Base-by-base conservation (phyloP, 1,284 basidiomycete species). In the Rhodotorula sp. region DNA sequence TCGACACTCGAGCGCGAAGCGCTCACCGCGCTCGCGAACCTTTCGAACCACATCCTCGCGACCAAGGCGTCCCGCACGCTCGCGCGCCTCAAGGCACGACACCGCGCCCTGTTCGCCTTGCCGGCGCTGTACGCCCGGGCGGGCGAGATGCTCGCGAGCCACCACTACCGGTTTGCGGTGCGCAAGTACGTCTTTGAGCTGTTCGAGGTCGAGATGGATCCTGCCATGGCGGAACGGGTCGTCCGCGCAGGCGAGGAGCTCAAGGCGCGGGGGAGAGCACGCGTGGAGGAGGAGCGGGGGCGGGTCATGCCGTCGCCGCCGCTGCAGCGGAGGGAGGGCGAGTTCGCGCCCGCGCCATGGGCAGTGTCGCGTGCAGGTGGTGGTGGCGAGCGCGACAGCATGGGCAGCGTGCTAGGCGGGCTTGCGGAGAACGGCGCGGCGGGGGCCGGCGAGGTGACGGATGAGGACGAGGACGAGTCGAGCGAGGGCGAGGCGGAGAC, bases 41-140 rank as follows among this genome's bases (percentile, higher is more conserved):
- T 99, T 53, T 90, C 92, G 59, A 99, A 99, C 79, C 93, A 95
- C 36, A 94, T 99, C 64, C 90, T 99, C 67, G 94, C 95, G 7
- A 95, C 95, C 76, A 88, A 91, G 34, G 93, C 94, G 6, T 97
- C 94, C 41, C 87, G 92, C 68, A 90, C 91, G 37, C 84, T 97
- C 53, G 89, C 91, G 46, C 88, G 87, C 77, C 87, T 96, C 83
- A 94, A 94, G 78, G 89, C 89, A 73, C 87, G 88, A 32, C 84
- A 87, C 58, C 82, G 82, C 1, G 74, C 79, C 9, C 86, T 90
- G 44, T 97, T 97, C 83, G 83, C 86, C 12, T 94, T 92, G 0
- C 86, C 90, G 0, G 32, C 87, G 15, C 86, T 94, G 80, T 89
- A 92, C 79, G 92, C 90, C 81, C 88, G 94, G 51, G 92, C 90